Base-by-base conservation (phyloP, 352 stramenopile species). In the Phytophthora sp. region DNA sequence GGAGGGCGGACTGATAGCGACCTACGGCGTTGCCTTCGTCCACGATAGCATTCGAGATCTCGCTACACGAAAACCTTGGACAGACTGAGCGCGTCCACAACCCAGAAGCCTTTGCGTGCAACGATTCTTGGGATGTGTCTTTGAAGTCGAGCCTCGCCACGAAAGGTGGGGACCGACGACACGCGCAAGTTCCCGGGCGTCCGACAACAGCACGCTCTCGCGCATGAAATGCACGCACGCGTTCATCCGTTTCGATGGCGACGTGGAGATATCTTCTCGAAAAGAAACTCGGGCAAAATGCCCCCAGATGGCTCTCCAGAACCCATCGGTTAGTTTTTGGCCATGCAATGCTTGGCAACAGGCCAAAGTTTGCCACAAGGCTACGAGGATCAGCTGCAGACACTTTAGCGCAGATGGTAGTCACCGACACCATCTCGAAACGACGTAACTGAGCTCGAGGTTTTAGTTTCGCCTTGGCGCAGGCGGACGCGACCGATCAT, bases 351-450 rank as follows among this genome's bases (percentile, higher is more conserved):
- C 44, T 28, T 24, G 12, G 37, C 37, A 26, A n/a, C n/a, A n/a
- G n/a, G n/a, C n/a, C n/a, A n/a, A n/a, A n/a, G n/a, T n/a, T n/a
- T n/a, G n/a, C n/a, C n/a, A n/a, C n/a, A n/a, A n/a, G 28, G 28
- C 28, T 20, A 43, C 37, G n/a, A 3, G 17, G 24, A 7, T 43
- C 15, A 37, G 17, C n/a, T 26, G 15, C 37, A 26, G 12, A 21
- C 5, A 43, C 37, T 8, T 7, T 13, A 48, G 23, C 20, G 41
- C 28, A 46, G 30, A 10, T 38, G 23, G 21, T 51, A 23, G 24
- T 45, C 38, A 15, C 8, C 18, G 28, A 18, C 27, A 31, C 39
- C 42, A 62, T 30, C 20, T 69, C 31, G 45, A 69, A 69, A 65
- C 5, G 54, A 59, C 61, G 44, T 24, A 38, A 20, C n/a, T 21